Conservation (phyloP, 257 asterid species). For the Coffea eugenioides region DNA sequence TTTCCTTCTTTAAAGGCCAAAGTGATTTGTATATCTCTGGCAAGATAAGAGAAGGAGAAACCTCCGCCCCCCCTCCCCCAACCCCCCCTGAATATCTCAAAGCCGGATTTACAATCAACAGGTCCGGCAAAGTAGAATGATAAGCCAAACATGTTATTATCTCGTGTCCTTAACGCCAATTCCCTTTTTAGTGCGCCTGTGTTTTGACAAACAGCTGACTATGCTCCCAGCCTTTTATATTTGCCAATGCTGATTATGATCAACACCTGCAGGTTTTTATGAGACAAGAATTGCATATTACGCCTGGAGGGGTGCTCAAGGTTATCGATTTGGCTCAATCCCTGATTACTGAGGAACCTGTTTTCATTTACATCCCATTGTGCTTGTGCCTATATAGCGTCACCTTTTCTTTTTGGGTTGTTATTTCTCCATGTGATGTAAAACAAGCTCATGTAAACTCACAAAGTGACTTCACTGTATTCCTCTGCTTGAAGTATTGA, state of each 20-base stretch:
- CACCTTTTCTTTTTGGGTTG: background rate
- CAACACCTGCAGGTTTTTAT: constrained; percentile 53
- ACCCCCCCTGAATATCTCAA: background rate
- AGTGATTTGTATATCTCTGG: background rate
- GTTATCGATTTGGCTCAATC: constrained; percentile 60
- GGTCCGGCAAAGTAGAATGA: background rate
- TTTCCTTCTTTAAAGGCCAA: background rate
- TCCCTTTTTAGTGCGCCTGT: background rate
- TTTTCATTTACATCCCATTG: background rate
- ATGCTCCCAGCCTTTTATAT: background rate
- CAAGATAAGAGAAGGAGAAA: background rate
- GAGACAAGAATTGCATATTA: constrained; percentile 89
- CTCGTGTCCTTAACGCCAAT: background rate
- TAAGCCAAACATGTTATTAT: background rate
- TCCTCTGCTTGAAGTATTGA: background rate
- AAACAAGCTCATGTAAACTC: background rate
- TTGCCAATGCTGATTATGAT: background rate
- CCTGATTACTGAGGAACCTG: constrained; percentile 60
- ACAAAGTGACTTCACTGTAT: background rate
- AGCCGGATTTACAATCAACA: background rate
- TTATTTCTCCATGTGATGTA: background rate
- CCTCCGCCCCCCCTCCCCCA: too few relatives aligned
- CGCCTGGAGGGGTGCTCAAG: constrained; percentile 62
- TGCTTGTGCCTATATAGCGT: background rate
- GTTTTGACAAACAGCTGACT: background rate